These are phyloP conservation scores for Rubus parviflorus DNA, from an alignment of 306 rosid species.

Conservation along the genomic window DNA sequence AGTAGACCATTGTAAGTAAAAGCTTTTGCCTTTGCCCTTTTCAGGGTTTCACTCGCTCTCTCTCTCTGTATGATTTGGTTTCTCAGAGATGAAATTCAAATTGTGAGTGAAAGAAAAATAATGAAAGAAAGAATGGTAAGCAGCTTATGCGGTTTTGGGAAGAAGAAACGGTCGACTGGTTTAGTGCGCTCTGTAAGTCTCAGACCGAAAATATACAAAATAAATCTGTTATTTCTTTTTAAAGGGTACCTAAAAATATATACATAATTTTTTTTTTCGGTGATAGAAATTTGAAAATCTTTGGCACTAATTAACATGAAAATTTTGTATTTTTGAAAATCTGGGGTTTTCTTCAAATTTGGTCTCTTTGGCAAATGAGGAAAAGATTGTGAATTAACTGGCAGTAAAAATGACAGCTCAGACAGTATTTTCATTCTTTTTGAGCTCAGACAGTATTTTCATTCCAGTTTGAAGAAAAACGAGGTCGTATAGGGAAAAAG, in stretches of 20 bases:
- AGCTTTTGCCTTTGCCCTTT: neutral
- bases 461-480: too few relatives aligned
- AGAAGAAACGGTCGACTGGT: neutral
- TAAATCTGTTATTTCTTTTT: too few relatives aligned
- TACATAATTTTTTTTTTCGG: too few relatives aligned
- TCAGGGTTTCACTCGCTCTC: neutral
- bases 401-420: neutral
- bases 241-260: too few relatives aligned
- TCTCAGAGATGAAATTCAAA: neutral
- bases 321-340: too few relatives aligned
- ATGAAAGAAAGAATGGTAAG: neutral
- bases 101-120: neutral
- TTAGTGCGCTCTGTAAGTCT: neutral
- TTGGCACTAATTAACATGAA: too few relatives aligned
- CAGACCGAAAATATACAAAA: neutral
- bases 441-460: neutral
- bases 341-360: too few relatives aligned
- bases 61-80: conserved; percentile 6
- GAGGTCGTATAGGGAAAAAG: neutral
- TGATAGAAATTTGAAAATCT: too few relatives aligned
- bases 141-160: neutral
- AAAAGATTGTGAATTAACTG: neutral
- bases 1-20: conserved; percentile 35
- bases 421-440: too few relatives aligned
- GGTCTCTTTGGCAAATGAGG: too few relatives aligned